A percentile compares a stretch with the other conserved stretches of the same genome.
phyloP scores from a whole-genome alignment of 1,284 basidiomycete species.

The Sutorius eximius region DNA sequence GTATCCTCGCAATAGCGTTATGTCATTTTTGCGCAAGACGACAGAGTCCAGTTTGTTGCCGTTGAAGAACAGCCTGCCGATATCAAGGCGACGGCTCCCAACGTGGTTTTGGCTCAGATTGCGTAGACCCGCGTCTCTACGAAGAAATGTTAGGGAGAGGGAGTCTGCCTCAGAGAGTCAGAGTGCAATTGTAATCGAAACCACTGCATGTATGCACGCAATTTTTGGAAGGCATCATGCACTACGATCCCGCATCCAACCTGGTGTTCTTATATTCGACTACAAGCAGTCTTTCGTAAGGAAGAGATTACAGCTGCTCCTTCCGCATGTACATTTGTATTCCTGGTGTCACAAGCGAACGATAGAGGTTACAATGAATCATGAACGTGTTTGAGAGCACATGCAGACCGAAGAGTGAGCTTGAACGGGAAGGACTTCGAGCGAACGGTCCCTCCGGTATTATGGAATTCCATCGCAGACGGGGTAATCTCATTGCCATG shows the following conservation, averaged over 20 bases:
- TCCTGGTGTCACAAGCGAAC: neutral
- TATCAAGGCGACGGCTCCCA: constrained; percentile 58
- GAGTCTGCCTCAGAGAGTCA: neutral
- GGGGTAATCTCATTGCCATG: constrained; percentile 11
- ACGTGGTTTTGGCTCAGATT: constrained; percentile 56
- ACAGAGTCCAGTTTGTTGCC: constrained; percentile 52
- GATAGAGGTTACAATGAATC: neutral
- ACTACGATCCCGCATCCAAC: neutral
- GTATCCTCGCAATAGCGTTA: constrained; percentile 37
- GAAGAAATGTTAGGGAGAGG: neutral
- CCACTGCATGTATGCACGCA: neutral
- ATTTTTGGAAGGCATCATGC: neutral
- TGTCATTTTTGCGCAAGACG: constrained; percentile 44
- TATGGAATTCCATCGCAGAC: constrained; percentile 6
- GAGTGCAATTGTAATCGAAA: neutral
- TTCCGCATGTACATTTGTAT: neutral
- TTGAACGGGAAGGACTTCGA: constrained; percentile 6
- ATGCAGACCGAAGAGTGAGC: neutral
- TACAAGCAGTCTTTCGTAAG: neutral
- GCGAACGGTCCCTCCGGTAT: constrained; percentile 5
- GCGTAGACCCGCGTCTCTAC: neutral
- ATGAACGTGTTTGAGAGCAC: neutral
- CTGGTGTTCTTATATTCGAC: neutral
- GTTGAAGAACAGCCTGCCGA: constrained; percentile 60
- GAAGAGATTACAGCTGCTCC: neutral